These are phyloP conservation scores for Penicillium goetzii DNA, from an alignment of 495 filamentous ascomycete genomes.

Conservation along the genomic window DNA sequence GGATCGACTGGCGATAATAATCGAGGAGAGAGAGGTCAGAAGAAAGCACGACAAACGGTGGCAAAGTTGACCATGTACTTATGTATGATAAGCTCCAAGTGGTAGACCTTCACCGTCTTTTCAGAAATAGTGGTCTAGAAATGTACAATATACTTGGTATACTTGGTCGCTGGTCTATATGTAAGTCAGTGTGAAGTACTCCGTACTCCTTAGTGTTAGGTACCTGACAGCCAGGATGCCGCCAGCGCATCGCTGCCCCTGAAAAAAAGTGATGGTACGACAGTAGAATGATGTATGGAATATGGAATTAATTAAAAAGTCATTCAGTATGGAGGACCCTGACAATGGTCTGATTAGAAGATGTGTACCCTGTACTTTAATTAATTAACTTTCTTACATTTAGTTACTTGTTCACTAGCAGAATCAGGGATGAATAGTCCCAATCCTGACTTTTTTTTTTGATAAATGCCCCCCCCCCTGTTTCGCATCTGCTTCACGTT, in stretches of 20 bases:
- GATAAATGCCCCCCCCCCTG: constrained; percentile 1
- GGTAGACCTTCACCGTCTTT: background rate
- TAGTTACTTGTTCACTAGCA: background rate
- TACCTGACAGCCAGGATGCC: background rate
- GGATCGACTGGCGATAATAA: background rate
- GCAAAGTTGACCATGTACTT: background rate
- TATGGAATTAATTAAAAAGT: background rate
- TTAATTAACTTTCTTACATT: background rate
- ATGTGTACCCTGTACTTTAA: background rate
- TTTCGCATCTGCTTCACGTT: constrained; percentile 7
- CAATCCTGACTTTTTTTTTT: background rate
- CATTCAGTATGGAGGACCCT: background rate
- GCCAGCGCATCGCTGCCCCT: constrained; percentile 2
- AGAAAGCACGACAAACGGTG: background rate
- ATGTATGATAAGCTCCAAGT: background rate
- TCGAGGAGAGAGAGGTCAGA: background rate
- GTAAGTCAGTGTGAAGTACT: too few relatives aligned
- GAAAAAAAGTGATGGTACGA: background rate
- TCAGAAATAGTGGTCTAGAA: background rate
- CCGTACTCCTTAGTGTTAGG: background rate
- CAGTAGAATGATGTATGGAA: background rate
- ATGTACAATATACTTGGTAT: background rate
- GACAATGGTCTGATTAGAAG: background rate
- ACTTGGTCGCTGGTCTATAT: too few relatives aligned
- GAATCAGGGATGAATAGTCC: background rate